Base-by-base conservation (phyloP, 2,329 filamentous ascomycete species). In the Zymoseptoria passerinii region DNA sequence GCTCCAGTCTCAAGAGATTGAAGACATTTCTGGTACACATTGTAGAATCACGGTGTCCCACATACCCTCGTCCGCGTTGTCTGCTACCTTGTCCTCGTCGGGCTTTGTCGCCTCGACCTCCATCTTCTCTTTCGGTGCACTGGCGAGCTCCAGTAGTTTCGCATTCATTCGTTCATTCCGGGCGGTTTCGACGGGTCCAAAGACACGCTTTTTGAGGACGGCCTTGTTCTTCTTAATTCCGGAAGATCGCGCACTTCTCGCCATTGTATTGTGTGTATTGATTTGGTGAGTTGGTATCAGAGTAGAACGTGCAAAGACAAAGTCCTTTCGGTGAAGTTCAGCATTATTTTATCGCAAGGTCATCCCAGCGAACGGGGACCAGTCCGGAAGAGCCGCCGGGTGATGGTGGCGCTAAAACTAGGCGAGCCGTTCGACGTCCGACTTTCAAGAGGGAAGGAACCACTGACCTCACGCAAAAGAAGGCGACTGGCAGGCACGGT, bases 191-290 rank as follows among this genome's bases (percentile, higher is more conserved):
- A 86, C 85, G 16, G 92, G 92, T 1, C 87, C 89, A 75, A 95
- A 96, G 65, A 96, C 87, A 64, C 84, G 85, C 65, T 83, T 80
- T 74, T 92, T 92, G 64, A 96, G 81, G 68, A 83, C 86, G 66
- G 83, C 81, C 77, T 91, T 90, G 79, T 96, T 96, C 69, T 81
- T 81, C 79, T 96, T 96, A 68, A 81, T 84, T 65, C 83, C 80
- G 72, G 87, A 95, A 65, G 92, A 83, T 73, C 92, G 83, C 61
- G 88, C 80, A 72, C 89, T 88, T 74, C 95, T 96, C 23, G 92
- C 92, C 92, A 96, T 97, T 67, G 57, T 81, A 59, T 54, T 23
- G 50, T 62, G 57, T 23, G 23, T 23, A 23, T 23, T 23, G 59
- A 55, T 50, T n/a, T n/a, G 58, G 48, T 55, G 61, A 57, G 63